Conservation (phyloP, 257 asterid species). For the Capsicum baccatum region DNA sequence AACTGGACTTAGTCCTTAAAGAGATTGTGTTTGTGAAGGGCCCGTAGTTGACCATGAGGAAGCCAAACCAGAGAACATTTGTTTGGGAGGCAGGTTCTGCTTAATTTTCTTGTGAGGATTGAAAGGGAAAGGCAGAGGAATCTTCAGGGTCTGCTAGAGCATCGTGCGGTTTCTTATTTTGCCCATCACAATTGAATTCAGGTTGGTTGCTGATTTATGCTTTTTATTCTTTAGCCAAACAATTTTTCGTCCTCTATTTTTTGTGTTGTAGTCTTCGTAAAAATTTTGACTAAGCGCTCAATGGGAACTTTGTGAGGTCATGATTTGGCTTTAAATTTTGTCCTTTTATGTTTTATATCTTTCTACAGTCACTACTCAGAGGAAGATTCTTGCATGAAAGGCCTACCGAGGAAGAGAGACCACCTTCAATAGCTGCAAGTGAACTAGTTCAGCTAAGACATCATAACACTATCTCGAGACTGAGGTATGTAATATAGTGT, state of each 20-base stretch:
- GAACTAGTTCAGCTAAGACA: slow-evolving; percentile 90
- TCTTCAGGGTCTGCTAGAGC: slow-evolving; percentile 78
- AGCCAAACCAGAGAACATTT: slow-evolving; percentile 78
- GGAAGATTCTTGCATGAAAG: slow-evolving; percentile 88
- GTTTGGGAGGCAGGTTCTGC: slow-evolving; percentile 82
- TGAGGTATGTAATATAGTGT: slow-evolving; percentile 58
- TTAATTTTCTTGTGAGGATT: slow-evolving; percentile 81
- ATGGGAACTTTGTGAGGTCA: not conserved
- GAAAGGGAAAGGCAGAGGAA: slow-evolving; percentile 89
- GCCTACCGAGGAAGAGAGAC: slow-evolving; percentile 74
- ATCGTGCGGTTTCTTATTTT: slow-evolving; percentile 91
- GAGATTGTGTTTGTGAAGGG: slow-evolving; percentile 57
- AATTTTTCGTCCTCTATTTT: not conserved
- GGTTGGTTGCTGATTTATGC: slow-evolving; percentile 46
- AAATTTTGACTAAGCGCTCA: not conserved
- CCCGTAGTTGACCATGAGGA: slow-evolving; percentile 59
- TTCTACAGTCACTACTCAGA: slow-evolving; percentile 82
- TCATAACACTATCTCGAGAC: slow-evolving; percentile 84
- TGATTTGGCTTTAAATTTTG: not conserved
- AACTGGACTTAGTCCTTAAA: slow-evolving; percentile 50
- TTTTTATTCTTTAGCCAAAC: not conserved
- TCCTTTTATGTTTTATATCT: slow-evolving; percentile 27
- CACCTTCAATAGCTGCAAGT: slow-evolving; percentile 75
- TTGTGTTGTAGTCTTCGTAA: not conserved
- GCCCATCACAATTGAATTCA: slow-evolving; percentile 94